A percentile compares a stretch with the other conserved stretches of the same genome.
These are phyloP conservation scores for Filobasidium uniguttulatum DNA, from an alignment of 1,284 basidiomycete species.

Conservation along the genomic window DNA sequence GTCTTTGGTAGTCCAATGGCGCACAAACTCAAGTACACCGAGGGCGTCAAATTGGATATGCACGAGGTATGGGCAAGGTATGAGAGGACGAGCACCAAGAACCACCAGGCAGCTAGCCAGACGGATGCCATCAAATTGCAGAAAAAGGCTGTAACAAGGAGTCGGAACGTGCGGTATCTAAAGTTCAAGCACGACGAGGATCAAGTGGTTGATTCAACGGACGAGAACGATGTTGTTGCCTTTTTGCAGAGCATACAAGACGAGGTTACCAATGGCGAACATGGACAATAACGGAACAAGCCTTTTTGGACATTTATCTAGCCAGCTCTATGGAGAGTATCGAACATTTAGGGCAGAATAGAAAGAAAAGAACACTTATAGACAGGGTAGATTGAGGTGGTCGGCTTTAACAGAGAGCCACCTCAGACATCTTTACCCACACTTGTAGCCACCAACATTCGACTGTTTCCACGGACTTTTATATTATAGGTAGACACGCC, in stretches of 20 bases:
- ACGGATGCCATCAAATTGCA: not conserved
- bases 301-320: no score
- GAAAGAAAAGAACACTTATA: no score
- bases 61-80: not conserved
- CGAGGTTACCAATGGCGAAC: no score
- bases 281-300: no score
- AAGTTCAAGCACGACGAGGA: not conserved
- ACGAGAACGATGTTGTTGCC: not conserved
- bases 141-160: not conserved
- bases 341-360: no score
- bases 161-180: not conserved
- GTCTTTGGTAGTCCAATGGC: slow-evolving; percentile 1
- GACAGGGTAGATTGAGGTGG: no score
- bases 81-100: not conserved
- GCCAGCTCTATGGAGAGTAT: no score
- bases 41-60: not conserved
- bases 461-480: no score
- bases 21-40: not conserved
- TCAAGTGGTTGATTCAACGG: not conserved
- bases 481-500: no score
- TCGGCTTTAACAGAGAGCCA: no score
- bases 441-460: no score
- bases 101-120: not conserved
- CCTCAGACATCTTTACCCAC: no score
- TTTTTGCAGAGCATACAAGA: not conserved